phyloP scores from a whole-genome alignment of 495 filamentous ascomycete species.

The Articulospora tetracladia region DNA sequence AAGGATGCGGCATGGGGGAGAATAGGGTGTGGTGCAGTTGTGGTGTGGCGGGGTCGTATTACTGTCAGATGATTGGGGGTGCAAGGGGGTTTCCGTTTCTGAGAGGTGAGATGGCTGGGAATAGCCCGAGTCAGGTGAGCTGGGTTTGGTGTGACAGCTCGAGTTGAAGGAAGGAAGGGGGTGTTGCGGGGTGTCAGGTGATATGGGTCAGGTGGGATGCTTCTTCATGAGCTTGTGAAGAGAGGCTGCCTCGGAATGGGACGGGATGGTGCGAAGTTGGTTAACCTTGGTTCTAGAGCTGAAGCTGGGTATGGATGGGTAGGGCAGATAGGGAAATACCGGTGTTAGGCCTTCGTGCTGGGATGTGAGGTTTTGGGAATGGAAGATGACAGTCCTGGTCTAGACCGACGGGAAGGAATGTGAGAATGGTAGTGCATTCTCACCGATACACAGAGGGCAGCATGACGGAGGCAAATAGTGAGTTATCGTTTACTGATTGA shows the following conservation, averaged over 20 bases:
- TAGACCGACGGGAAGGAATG: too few species aligned
- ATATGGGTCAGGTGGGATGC: too few species aligned
- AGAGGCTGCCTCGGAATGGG: neutral
- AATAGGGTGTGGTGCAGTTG: neutral
- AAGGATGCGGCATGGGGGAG: neutral
- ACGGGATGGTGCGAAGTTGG: neutral
- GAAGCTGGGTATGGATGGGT: too few species aligned
- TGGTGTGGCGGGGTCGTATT: neutral
- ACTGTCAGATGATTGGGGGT: neutral
- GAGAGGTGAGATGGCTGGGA: too few species aligned
- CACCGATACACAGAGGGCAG: too few species aligned
- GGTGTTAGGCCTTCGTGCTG: neutral
- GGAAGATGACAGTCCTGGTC: neutral
- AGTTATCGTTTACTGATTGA: too few species aligned
- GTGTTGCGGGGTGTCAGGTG: neutral
- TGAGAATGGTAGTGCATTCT: too few species aligned
- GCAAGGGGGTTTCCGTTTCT: too few species aligned
- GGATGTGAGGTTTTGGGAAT: neutral
- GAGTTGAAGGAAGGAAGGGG: neutral
- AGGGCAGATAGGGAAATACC: neutral
- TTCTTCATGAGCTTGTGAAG: too few species aligned
- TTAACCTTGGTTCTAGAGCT: too few species aligned
- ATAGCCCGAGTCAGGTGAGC: neutral
- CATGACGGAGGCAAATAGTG: too few species aligned
- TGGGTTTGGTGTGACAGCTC: neutral